Conservation (phyloP, 139 green algal genomes). For the Astrephomene gubernaculifera region DNA sequence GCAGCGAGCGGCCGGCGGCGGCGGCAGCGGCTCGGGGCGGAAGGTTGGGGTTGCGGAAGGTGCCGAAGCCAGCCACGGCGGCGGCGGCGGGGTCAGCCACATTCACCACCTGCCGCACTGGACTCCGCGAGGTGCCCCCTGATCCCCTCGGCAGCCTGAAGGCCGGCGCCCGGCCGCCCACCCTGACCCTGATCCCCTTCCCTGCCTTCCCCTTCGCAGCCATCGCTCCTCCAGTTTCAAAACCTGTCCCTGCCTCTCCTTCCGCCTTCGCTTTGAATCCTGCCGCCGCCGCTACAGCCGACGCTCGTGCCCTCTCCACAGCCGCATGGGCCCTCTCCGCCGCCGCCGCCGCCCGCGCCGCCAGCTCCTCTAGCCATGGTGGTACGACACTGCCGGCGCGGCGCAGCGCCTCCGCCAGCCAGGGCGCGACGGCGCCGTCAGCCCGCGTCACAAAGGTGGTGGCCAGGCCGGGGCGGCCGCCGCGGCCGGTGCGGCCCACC, state of each 20-base stretch:
- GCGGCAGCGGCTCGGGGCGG: too few relatives aligned
- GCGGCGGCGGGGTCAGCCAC: not conserved
- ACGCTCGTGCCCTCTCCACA: constrained; percentile 1
- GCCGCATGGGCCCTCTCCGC: not conserved
- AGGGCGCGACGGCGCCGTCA: constrained; percentile 62
- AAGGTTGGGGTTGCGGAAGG: too few relatives aligned
- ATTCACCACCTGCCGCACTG: not conserved
- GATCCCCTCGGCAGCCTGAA: not conserved
- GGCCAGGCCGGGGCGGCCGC: constrained; percentile 71
- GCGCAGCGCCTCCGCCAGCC: constrained; percentile 68
- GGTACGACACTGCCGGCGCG: constrained; percentile 67
- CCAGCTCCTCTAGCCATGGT: constrained; percentile 44
- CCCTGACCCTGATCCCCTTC: too few relatives aligned
- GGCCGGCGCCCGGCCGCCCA: too few relatives aligned
- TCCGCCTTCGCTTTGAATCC: not conserved
- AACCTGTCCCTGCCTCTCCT: too few relatives aligned
- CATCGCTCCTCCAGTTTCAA: too few relatives aligned
- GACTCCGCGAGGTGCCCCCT: not conserved
- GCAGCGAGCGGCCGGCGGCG: too few relatives aligned
- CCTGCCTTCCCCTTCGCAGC: too few relatives aligned
- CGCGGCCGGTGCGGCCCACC: constrained; percentile 85
- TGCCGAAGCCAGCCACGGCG: not conserved
- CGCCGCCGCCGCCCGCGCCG: too few relatives aligned
- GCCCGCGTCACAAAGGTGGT: constrained; percentile 78
- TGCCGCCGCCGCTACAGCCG: not conserved